Base-by-base conservation (phyloP, 1,284 basidiomycete species). In the Leucoagaricus sp. region DNA sequence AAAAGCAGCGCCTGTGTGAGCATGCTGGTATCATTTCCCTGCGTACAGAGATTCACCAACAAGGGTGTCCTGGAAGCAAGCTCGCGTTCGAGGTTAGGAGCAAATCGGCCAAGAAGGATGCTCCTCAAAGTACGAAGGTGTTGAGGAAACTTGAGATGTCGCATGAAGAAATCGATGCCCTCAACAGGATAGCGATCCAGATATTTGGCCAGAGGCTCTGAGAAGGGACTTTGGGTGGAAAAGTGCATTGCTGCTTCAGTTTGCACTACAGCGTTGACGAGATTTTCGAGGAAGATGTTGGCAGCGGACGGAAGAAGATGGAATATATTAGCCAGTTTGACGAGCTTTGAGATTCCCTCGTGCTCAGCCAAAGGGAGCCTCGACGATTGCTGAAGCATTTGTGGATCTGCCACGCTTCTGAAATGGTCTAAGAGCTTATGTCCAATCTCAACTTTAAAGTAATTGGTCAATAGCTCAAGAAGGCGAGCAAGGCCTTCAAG, bases 401-500 rank as follows among this genome's bases (percentile, higher is more conserved):
- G 87, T 36, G 88, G 85, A 65, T 94, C 91, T 29, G 95, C 92
- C 17, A 98, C 88, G 33, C 90, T 86, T 49, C 90, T 86, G 76
- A 96, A 97, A 72, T 99, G 97, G 66, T 98, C 96, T 15, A 99
- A 80, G 7, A 99, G 84, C 75, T 99, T 99, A 72, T 93, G 87
- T 8, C 97, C 98, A 63, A 99, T 99, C 76, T 99, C 97, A 42
- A 99, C 96, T 72, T 99, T 99, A 87, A 99, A 99, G 75, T 99
- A 99, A 70, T 97, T 98, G 47, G 96, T 98, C 55, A 99, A 76
- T 6, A 99, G 82, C 71, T 98, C 94, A 49, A 99, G 78, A 58
- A 99, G 82, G n/a, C 96, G 87, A 12, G 97, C 96, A 23, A 99
- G 78, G 4, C 98, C 97, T 69, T 98, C 94, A 47, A 99, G 76